Evolutionary conservation across 768 basidiomycete species (phyloP).

Genomic region (Paxillus involutus): DNA sequence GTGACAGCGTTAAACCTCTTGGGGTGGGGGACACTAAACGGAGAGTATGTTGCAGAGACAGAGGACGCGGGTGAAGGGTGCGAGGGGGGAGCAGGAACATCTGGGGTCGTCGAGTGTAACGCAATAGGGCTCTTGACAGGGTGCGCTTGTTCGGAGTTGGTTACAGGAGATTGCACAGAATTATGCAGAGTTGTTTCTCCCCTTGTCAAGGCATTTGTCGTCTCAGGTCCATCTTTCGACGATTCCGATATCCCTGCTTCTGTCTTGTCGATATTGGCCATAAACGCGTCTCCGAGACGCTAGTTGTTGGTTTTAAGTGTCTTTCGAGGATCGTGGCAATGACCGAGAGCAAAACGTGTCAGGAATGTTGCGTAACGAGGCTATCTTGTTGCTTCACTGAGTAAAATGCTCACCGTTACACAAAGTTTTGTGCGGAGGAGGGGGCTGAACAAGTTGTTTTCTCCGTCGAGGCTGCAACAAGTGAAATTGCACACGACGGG

Average conservation of each 20-base stretch:
- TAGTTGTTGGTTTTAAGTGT: conserved; percentile 17
- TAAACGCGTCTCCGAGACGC: conserved; percentile 78
- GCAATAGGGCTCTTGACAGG: conserved; percentile 8
- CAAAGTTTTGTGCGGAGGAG: background rate
- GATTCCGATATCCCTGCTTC: conserved; percentile 44
- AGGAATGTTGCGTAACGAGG: background rate
- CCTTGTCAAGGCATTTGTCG: conserved; percentile 6
- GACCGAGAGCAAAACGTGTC: conserved; percentile 13
- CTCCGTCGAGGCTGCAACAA: conserved; percentile 9
- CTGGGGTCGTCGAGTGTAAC: conserved; percentile 15
- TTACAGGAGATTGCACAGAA: conserved; percentile 19
- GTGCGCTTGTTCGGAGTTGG: conserved; percentile 9
- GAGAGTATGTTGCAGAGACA: conserved; percentile 10
- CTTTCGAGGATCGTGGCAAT: conserved; percentile 5
- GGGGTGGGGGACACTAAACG: conserved; percentile 46
- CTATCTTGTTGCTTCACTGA: background rate
- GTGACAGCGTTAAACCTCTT: conserved; percentile 91
- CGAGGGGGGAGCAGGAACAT: conserved; percentile 11
- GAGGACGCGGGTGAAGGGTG: conserved; percentile 5
- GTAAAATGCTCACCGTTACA: conserved; percentile 9
- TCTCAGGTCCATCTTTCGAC: conserved; percentile 24
- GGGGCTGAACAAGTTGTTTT: conserved; percentile 6
- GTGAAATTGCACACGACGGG: conserved; percentile 14
- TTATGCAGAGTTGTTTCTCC: conserved; percentile 2
- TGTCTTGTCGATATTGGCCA: conserved; percentile 65